These are phyloP conservation scores for Dentipellis sp. DNA, from an alignment of 768 basidiomycete genomes.

Conservation along the genomic window DNA sequence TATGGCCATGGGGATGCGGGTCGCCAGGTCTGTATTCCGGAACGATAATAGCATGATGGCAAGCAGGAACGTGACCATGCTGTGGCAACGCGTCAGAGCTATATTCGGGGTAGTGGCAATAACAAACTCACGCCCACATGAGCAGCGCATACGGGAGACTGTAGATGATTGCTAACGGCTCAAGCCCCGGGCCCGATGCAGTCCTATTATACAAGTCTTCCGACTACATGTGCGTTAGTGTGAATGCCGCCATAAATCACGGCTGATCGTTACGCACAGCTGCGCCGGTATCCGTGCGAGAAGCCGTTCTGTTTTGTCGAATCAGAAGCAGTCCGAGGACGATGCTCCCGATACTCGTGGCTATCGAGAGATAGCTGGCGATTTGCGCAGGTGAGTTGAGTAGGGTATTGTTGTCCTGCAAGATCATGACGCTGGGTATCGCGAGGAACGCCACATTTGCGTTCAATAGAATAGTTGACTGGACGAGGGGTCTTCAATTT, in stretches of 20 bases:
- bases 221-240: constrained; percentile 17
- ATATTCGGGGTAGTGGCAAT: not conserved
- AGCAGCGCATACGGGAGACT: constrained; percentile 47
- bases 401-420: not conserved
- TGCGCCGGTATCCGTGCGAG: not conserved
- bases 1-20: constrained; percentile 1
- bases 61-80: constrained; percentile 7
- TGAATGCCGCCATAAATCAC: not conserved
- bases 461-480: constrained; percentile 7
- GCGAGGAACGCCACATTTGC: constrained; percentile 8
- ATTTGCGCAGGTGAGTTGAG: constrained; percentile 2
- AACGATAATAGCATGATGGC: constrained; percentile 7
- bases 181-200: constrained; percentile 32
- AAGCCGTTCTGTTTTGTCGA: constrained; percentile 7
- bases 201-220: constrained; percentile 17
- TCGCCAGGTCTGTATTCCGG: not conserved
- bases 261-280: constrained; percentile 1
- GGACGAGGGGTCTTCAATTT: not conserved
- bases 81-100: not conserved
- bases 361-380: constrained; percentile 5
- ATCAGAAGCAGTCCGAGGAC: constrained; percentile 6
- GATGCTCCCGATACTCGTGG: constrained; percentile 7
- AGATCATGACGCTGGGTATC: constrained; percentile 4
- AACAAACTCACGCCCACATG: constrained; percentile 46
- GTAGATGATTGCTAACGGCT: constrained; percentile 43